Percentiles rank a stretch among this genome's conserved stretches.
These are phyloP conservation scores for Verticillium longisporum DNA, from an alignment of 2,329 filamentous ascomycete genomes.

Conservation along the genomic window DNA sequence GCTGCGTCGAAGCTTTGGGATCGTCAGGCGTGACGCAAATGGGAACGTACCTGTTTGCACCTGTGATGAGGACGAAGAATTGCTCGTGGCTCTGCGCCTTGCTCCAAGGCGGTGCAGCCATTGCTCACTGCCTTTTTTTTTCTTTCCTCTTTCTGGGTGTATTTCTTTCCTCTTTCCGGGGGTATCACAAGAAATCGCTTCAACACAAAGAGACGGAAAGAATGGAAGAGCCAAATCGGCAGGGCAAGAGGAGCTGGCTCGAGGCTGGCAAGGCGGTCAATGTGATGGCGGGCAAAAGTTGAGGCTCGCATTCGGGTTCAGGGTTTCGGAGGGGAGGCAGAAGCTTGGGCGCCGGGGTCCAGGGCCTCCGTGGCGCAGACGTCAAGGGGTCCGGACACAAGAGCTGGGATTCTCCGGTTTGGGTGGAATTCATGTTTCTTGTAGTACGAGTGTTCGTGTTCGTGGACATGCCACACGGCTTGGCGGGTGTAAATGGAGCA, in stretches of 20 bases:
- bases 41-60: slow-evolving; percentile 70
- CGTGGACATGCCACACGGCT: no score
- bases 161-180: background rate
- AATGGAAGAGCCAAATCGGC: background rate
- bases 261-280: background rate
- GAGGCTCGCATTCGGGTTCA: background rate
- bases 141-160: no score
- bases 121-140: background rate
- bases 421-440: background rate
- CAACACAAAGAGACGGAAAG: background rate
- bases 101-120: slow-evolving; percentile 26
- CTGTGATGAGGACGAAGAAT: slow-evolving; percentile 68
- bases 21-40: background rate
- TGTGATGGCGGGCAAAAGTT: background rate
- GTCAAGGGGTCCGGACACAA: background rate
- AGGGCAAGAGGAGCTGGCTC: background rate
- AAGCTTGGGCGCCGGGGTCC: background rate
- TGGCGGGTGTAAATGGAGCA: no score
- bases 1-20: background rate
- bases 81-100: slow-evolving; percentile 30
- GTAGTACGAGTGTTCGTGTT: no score
- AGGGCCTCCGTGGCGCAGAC: background rate
- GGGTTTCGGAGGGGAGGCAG: background rate
- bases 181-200: background rate
- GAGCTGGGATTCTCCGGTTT: no score